Evolutionary conservation across 2,329 filamentous ascomycete species (phyloP).

Genomic region (Ceratocystis diversiconidia): DNA sequence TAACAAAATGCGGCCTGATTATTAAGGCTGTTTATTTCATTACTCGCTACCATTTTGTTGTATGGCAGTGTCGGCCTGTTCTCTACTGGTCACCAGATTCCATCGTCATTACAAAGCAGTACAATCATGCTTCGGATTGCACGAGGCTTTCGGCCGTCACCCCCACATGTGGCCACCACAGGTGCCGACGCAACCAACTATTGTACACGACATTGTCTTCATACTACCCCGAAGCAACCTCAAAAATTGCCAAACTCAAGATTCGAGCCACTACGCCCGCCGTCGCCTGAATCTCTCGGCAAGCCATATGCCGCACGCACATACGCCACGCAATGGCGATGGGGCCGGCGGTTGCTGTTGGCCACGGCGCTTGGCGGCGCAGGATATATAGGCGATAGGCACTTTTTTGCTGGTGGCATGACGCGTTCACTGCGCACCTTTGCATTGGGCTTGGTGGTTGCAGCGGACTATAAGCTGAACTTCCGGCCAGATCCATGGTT

Average conservation of each 20-base stretch:
- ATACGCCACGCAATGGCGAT: conserved; percentile 47
- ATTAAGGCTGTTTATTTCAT: not conserved
- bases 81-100: not conserved
- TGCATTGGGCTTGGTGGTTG: conserved; percentile 61
- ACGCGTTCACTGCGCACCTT: conserved; percentile 73
- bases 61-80: not conserved
- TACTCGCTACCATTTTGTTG: not conserved
- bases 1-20: not conserved
- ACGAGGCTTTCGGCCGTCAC: not conserved
- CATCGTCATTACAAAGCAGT: not conserved
- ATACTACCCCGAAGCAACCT: not conserved
- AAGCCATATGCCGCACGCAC: conserved; percentile 38
- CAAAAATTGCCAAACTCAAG: not conserved
- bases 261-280: conserved; percentile 57
- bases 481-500: conserved; percentile 70
- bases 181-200: too few relatives aligned
- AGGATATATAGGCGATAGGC: conserved; percentile 54
- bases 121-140: not conserved
- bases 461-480: conserved; percentile 91
- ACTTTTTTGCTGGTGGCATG: conserved; percentile 66
- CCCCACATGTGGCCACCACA: not conserved
- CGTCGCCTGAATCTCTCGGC: conserved; percentile 64
- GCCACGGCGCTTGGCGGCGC: conserved; percentile 44
- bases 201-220: not conserved
- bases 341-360: conserved; percentile 58